A percentile compares a stretch with the other conserved stretches of the same genome.
phyloP scores from a whole-genome alignment of 768 basidiomycete species.

The Thelephora ganbajun region DNA sequence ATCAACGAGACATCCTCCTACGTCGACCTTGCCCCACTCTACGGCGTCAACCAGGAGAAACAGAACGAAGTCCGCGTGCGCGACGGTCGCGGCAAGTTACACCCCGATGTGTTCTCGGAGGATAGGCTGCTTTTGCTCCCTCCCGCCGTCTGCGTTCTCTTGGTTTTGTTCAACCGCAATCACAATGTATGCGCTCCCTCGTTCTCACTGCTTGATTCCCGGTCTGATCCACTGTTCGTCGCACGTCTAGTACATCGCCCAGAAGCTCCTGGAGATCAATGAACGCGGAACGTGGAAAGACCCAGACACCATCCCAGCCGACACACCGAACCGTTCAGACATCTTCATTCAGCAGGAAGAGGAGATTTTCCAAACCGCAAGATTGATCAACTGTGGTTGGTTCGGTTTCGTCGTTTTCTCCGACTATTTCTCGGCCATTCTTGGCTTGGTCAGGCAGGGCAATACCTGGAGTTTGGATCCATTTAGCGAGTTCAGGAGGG shows the following conservation, averaged over 20 bases:
- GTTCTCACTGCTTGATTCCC: not conserved
- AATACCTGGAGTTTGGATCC: slow-evolving; percentile 68
- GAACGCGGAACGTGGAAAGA: slow-evolving; percentile 53
- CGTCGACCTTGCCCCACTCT: slow-evolving; percentile 72
- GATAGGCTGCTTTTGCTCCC: slow-evolving; percentile 70
- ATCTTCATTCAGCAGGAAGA: slow-evolving; percentile 21
- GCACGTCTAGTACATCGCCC: slow-evolving; percentile 56
- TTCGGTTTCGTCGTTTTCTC: slow-evolving; percentile 69
- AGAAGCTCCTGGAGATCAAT: slow-evolving; percentile 67
- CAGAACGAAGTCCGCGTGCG: slow-evolving; percentile 42
- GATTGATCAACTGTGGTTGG: slow-evolving; percentile 70
- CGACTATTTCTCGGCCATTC: slow-evolving; percentile 70
- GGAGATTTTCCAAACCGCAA: slow-evolving; percentile 75
- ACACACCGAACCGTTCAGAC: slow-evolving; percentile 13
- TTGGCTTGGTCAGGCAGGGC: slow-evolving; percentile 67
- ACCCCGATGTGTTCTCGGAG: slow-evolving; percentile 67
- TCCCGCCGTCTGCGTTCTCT: slow-evolving; percentile 56
- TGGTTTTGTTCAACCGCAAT: slow-evolving; percentile 83
- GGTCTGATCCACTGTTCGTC: not conserved
- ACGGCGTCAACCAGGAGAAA: slow-evolving; percentile 54
- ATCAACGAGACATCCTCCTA: slow-evolving; percentile 84
- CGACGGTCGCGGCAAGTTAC: slow-evolving; percentile 52
- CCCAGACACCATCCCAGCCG: slow-evolving; percentile 29
- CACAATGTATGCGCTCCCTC: slow-evolving; percentile 49
- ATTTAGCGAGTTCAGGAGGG: slow-evolving; percentile 54